Evolutionary conservation across 73 alveolate species (phyloP).

Genomic region (Stentor coeruleus): DNA sequence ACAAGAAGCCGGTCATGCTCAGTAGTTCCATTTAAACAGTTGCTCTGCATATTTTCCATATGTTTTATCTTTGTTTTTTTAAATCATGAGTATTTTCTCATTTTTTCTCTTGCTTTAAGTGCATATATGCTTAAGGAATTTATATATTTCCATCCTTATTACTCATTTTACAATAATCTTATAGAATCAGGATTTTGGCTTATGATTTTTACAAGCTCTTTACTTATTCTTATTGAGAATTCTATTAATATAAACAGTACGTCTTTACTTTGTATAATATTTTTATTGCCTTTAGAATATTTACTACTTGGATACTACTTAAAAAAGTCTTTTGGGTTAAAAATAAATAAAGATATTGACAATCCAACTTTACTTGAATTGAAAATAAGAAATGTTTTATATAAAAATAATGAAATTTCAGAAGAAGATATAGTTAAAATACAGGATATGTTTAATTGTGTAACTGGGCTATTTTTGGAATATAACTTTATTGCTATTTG

Average conservation of each 20-base stretch:
- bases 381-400: neutral
- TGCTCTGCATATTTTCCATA: neutral
- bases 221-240: neutral
- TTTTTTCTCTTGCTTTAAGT: too few relatives aligned
- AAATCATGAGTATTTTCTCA: neutral
- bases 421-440: too few relatives aligned
- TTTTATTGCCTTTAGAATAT: neutral
- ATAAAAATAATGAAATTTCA: too few relatives aligned
- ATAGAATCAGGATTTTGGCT: neutral
- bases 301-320: neutral
- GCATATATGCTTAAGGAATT: too few relatives aligned
- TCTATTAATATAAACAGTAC: neutral
- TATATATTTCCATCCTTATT: neutral
- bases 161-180: neutral
- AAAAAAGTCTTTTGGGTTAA: neutral
- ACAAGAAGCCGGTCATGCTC: neutral
- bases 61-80: neutral
- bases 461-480: neutral
- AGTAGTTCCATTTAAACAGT: neutral
- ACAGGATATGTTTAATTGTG: neutral
- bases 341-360: neutral
- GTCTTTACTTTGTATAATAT: neutral
- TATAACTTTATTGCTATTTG: neutral
- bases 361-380: neutral
- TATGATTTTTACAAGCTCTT: neutral